phyloP scores from a whole-genome alignment of 2,329 filamentous ascomycete genomes.

The Pseudogymnoascus sp. region DNA sequence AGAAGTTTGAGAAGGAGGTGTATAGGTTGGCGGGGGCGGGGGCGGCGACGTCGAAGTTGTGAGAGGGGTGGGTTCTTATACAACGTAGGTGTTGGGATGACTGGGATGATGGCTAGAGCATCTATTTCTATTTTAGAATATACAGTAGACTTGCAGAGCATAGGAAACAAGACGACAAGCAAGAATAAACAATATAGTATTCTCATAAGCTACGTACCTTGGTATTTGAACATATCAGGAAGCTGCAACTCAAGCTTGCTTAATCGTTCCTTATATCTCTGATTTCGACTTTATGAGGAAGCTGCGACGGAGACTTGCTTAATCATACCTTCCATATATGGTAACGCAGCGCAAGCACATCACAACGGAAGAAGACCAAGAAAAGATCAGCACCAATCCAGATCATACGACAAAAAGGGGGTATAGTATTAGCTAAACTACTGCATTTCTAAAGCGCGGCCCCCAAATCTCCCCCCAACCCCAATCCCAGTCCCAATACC shows the following conservation, averaged over 20 bases:
- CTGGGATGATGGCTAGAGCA: not conserved
- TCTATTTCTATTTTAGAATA: not conserved
- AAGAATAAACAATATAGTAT: too few species aligned
- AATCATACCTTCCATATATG: too few species aligned
- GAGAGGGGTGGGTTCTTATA: too few species aligned
- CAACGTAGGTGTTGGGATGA: too few species aligned
- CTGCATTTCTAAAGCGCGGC: not conserved
- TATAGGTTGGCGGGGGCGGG: conserved; percentile 22
- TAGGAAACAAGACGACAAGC: not conserved
- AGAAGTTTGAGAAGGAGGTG: conserved; percentile 33
- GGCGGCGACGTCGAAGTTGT: not conserved
- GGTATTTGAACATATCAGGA: not conserved
- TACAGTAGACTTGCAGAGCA: not conserved
- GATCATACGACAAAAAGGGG: not conserved
- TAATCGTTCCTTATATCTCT: too few species aligned
- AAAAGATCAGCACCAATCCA: not conserved
- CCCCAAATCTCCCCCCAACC: not conserved
- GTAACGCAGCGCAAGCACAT: too few species aligned
- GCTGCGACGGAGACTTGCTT: too few species aligned
- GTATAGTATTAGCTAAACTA: not conserved
- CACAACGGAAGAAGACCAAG: too few species aligned
- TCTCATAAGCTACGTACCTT: too few species aligned
- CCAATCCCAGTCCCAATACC: not conserved
- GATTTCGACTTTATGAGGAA: too few species aligned
- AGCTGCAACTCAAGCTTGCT: not conserved